phyloP scores from a whole-genome alignment of 2,329 filamentous ascomycete genomes.

The Bertia moriformis region DNA sequence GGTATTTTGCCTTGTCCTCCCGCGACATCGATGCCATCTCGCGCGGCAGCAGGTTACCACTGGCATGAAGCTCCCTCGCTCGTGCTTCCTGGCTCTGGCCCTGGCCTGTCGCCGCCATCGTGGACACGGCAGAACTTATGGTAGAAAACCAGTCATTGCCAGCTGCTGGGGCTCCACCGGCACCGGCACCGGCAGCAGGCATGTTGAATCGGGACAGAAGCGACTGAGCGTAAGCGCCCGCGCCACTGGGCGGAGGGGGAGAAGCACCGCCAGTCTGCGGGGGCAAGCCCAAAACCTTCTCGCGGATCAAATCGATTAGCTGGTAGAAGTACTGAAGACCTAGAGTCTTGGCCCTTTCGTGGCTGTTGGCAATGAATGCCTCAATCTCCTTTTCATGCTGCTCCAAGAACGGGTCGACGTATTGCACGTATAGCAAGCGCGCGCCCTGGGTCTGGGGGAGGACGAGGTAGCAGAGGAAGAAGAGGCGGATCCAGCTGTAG shows the following conservation, averaged over 20 bases:
- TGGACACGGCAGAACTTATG: neutral
- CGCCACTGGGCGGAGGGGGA: constrained; percentile 22
- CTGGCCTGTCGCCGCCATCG: neutral
- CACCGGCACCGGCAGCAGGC: constrained; percentile 17
- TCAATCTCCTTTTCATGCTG: constrained; percentile 53
- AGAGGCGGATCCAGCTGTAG: constrained; percentile 52
- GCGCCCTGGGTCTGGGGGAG: constrained; percentile 53
- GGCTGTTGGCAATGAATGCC: constrained; percentile 39
- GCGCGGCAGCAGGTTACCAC: neutral
- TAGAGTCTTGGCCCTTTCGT: constrained; percentile 39
- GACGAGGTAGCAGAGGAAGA: constrained; percentile 49
- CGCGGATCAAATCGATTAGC: constrained; percentile 30
- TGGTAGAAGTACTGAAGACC: constrained; percentile 38
- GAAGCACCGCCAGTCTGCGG: constrained; percentile 26
- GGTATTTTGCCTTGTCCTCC: neutral
- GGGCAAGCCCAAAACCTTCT: constrained; percentile 41
- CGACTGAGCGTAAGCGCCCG: constrained; percentile 34
- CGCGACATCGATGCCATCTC: neutral
- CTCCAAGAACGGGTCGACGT: constrained; percentile 49
- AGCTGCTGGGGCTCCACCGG: neutral
- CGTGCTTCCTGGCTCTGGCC: neutral
- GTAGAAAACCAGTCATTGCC: neutral
- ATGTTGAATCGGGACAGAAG: constrained; percentile 50
- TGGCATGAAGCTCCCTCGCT: neutral
- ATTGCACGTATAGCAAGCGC: constrained; percentile 42